Percentiles rank a stretch among this genome's conserved stretches.
phyloP scores from a whole-genome alignment of 441 rosid genomes.

The Bruguiera hainesii region DNA sequence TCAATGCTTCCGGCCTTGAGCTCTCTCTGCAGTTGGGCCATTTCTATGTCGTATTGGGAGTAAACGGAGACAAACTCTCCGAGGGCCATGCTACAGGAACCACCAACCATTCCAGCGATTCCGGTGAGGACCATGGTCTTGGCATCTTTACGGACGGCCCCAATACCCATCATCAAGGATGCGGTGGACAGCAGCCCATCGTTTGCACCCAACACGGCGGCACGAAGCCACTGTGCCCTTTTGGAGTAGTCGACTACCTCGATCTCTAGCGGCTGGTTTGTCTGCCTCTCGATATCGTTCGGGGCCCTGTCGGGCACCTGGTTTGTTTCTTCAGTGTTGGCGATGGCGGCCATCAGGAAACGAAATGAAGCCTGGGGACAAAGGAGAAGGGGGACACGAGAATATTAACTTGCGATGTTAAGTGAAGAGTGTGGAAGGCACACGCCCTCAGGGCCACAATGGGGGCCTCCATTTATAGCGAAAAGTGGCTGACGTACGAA shows the following conservation, averaged over 20 bases:
- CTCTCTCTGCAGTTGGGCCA: slow-evolving; percentile 60
- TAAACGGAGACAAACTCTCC: slow-evolving; percentile 86
- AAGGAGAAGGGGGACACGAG: no score
- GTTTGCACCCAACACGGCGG: slow-evolving; percentile 79
- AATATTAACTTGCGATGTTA: background rate
- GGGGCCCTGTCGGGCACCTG: background rate
- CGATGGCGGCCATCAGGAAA: background rate
- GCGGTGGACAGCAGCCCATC: slow-evolving; percentile 81
- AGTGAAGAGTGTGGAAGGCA: slow-evolving; percentile 28
- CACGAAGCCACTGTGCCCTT: slow-evolving; percentile 85
- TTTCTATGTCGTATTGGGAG: slow-evolving; percentile 68
- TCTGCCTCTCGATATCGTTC: background rate
- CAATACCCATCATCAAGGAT: slow-evolving; percentile 75
- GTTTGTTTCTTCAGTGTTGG: background rate
- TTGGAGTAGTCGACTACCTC: slow-evolving; percentile 54
- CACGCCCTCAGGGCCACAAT: slow-evolving; percentile 20
- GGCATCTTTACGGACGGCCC: slow-evolving; percentile 63
- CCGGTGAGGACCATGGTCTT: slow-evolving; percentile 75
- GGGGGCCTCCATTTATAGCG: slow-evolving; percentile 19
- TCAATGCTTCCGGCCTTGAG: slow-evolving; percentile 6
- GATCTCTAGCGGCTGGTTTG: background rate
- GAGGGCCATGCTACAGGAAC: slow-evolving; percentile 88
- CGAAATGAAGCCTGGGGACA: background rate
- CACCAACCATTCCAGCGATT: slow-evolving; percentile 70
- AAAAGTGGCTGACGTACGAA: background rate